Evolutionary conservation across 1,139 yeast species (phyloP).

Genomic region (Trichomonascaceae sp.): DNA sequence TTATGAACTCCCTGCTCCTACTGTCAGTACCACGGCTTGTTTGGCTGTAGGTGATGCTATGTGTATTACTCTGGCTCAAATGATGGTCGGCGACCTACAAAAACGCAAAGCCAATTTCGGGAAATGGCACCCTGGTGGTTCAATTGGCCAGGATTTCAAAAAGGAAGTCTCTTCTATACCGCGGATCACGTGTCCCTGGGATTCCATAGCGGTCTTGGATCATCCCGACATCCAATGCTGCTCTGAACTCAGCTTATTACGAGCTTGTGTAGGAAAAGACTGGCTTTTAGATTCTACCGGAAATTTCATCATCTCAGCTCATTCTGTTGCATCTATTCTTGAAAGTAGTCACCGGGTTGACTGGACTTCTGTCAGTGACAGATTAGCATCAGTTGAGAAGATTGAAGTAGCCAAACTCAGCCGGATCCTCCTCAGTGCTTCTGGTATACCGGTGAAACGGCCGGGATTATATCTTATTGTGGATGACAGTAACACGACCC

Average conservation of each 20-base stretch:
- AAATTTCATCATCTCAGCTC: not conserved
- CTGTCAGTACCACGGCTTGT: conserved; percentile 74
- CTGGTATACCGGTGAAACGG: conserved; percentile 9
- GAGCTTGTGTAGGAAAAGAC: conserved; percentile 23
- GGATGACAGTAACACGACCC: conserved; percentile 1
- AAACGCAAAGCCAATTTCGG: conserved; percentile 55
- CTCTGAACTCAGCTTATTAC: conserved; percentile 17
- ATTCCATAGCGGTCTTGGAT: conserved; percentile 9
- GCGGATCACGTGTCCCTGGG: conserved; percentile 8
- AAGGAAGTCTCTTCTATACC: not conserved
- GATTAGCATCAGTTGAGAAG: conserved; percentile 10
- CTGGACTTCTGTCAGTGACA: conserved; percentile 2
- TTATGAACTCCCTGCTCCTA: conserved; percentile 88
- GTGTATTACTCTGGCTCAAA: conserved; percentile 64
- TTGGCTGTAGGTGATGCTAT: conserved; percentile 75
- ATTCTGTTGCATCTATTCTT: not conserved
- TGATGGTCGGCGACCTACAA: conserved; percentile 51
- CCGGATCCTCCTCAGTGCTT: conserved; percentile 13
- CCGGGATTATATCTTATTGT: conserved; percentile 1
- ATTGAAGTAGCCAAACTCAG: conserved; percentile 12
- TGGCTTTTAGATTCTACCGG: conserved; percentile 10
- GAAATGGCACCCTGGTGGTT: conserved; percentile 83
- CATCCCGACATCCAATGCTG: conserved; percentile 10
- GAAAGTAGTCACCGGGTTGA: not conserved
- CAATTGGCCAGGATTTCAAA: conserved; percentile 57